Conservation (phyloP, 306 rosid genomes). For the Cicer pinnatifidum region DNA sequence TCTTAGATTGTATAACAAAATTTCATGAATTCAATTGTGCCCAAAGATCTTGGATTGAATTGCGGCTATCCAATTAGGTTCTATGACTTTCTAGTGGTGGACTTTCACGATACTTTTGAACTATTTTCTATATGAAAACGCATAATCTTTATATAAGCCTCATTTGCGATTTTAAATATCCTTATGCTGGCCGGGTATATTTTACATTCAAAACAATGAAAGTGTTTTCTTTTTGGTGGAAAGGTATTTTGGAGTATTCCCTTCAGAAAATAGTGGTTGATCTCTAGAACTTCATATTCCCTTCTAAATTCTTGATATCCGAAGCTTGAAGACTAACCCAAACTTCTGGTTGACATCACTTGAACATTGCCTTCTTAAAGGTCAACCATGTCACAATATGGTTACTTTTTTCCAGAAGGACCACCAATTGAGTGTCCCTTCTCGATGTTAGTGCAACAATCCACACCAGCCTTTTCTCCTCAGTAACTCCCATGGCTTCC, state of each 20-base stretch:
- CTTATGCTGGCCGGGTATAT: not conserved
- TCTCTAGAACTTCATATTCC: too few relatives aligned
- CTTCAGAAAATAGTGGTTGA: too few relatives aligned
- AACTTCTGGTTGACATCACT: too few relatives aligned
- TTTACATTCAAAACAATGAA: not conserved
- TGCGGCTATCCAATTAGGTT: slow-evolving; percentile 21
- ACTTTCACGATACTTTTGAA: not conserved
- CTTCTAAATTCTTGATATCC: too few relatives aligned
- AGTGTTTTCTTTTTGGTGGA: not conserved
- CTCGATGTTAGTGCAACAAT: too few relatives aligned
- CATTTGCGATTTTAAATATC: slow-evolving; percentile 5
- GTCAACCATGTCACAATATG: too few relatives aligned
- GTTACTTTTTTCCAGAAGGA: too few relatives aligned
- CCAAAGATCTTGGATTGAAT: slow-evolving; percentile 26
- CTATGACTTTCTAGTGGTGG: slow-evolving; percentile 17
- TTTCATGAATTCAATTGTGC: slow-evolving; percentile 3
- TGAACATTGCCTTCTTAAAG: too few relatives aligned
- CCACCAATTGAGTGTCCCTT: too few relatives aligned
- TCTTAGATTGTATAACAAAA: not conserved
- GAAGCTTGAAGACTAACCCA: too few relatives aligned
- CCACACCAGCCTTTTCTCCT: too few relatives aligned
- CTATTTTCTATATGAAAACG: not conserved
- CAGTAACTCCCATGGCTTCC: too few relatives aligned
- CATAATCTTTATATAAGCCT: not conserved
- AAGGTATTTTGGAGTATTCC: slow-evolving; percentile 4